Conservation (phyloP, 192 early-diverging fungal species). For the Rhizophagus prolifer region DNA sequence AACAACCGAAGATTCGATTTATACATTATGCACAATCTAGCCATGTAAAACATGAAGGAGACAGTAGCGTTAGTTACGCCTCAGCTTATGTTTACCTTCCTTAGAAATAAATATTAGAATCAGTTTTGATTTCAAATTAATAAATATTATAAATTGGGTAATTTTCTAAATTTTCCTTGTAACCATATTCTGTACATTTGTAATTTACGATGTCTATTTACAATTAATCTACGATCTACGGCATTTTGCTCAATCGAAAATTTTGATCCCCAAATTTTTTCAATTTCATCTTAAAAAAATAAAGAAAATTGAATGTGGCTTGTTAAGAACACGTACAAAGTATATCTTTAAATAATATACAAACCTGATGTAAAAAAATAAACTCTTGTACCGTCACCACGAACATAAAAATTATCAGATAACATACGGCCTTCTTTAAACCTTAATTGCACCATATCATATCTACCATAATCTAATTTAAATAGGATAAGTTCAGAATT, state of each 20-base stretch:
- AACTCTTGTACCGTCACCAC: constrained; percentile 93
- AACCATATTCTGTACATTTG: constrained; percentile 99
- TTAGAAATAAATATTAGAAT: background rate
- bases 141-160: background rate
- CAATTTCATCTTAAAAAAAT: constrained; percentile 47
- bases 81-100: constrained; percentile 30
- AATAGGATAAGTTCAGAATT: constrained; percentile 32
- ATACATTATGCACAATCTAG: constrained; percentile 87
- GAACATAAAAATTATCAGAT: constrained; percentile 93
- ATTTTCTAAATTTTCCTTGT: constrained; percentile 92
- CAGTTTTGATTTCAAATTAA: background rate
- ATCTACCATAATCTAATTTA: constrained; percentile 95
- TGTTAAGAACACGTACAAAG: background rate
- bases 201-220: constrained; percentile 85
- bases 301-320: background rate
- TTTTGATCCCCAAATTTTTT: constrained; percentile 48
- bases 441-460: constrained; percentile 95
- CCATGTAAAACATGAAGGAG: constrained; percentile 31
- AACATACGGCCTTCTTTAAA: constrained; percentile 91
- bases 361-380: constrained; percentile 82
- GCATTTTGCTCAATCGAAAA: constrained; percentile 88
- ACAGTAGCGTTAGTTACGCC: constrained; percentile 28
- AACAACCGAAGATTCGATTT: constrained; percentile 57
- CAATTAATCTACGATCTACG: constrained; percentile 87
- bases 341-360: background rate